These are phyloP conservation scores for Penicillium corylophilum DNA, from an alignment of 2,329 filamentous ascomycete genomes.

Conservation along the genomic window DNA sequence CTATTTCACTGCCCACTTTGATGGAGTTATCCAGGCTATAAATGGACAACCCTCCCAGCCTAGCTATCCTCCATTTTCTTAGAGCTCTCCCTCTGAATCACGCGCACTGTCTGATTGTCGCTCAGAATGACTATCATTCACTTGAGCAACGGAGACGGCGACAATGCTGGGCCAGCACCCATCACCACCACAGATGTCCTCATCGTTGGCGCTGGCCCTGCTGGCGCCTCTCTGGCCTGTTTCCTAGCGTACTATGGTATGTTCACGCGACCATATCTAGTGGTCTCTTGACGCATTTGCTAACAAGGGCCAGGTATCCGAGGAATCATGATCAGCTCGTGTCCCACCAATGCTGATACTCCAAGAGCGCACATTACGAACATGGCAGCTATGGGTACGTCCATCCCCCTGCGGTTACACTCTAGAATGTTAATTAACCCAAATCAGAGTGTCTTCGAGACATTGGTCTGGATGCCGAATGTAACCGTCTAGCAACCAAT, in stretches of 20 bases:
- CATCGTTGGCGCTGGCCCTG: constrained; percentile 54
- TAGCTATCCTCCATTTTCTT: neutral
- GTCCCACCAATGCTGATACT: constrained; percentile 54
- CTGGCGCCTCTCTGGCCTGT: constrained; percentile 55
- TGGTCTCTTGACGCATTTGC: neutral
- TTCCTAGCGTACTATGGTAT: constrained; percentile 53
- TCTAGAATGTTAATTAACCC: neutral
- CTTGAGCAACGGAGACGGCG: constrained; percentile 3
- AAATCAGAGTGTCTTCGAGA: constrained; percentile 54
- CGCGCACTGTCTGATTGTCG: neutral
- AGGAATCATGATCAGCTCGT: constrained; percentile 55
- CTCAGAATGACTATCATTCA: constrained; percentile 9
- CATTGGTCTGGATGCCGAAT: constrained; percentile 50
- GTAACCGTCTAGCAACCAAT: constrained; percentile 37
- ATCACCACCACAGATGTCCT: constrained; percentile 45
- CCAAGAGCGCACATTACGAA: constrained; percentile 63
- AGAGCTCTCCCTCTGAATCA: neutral
- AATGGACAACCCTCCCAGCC: neutral
- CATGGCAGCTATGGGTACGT: constrained; percentile 50
- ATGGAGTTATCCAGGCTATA: neutral
- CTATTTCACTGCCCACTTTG: neutral
- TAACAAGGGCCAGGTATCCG: constrained; percentile 40
- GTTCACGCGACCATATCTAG: neutral
- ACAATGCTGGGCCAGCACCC: neutral
- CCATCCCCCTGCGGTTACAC: neutral